Conservation (phyloP, 2,329 filamentous ascomycete genomes). For the Hymenoscyphus infarciens region DNA sequence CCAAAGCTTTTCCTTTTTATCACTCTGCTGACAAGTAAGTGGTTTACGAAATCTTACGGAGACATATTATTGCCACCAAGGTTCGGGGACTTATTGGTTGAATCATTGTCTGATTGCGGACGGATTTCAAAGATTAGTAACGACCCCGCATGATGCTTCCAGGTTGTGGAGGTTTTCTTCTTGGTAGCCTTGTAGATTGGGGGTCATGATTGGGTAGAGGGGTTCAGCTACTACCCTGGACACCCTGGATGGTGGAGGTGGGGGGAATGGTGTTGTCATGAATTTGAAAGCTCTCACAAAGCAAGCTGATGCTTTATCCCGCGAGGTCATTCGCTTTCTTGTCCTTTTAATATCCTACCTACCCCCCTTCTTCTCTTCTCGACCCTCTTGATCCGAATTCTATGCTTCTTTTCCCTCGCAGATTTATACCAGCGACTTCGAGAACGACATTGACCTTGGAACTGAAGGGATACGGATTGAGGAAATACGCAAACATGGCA, state of each 20-base stretch:
- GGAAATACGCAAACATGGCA: conserved; percentile 15
- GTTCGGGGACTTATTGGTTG: neutral
- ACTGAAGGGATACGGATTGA: conserved; percentile 25
- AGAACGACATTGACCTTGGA: conserved; percentile 6
- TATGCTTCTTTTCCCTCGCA: neutral
- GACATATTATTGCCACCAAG: no score
- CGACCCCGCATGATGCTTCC: conserved; percentile 2
- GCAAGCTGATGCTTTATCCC: no score
- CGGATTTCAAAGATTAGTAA: neutral
- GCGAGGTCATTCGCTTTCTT: no score
- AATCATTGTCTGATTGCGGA: neutral
- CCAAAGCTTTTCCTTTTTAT: no score
- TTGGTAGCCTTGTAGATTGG: neutral
- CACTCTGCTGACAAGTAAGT: no score
- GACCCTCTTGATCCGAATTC: neutral
- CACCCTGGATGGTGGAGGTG: neutral
- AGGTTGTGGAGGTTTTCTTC: no score
- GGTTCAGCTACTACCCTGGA: neutral
- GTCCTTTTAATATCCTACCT: neutral
- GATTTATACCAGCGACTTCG: neutral
- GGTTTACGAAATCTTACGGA: no score
- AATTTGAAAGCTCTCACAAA: conserved; percentile 1
- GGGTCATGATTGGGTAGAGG: neutral
- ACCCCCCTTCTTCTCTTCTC: neutral
- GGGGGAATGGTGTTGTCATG: neutral